Evolutionary conservation across 306 rosid species (phyloP).

Genomic region (Cicer cuneatum): DNA sequence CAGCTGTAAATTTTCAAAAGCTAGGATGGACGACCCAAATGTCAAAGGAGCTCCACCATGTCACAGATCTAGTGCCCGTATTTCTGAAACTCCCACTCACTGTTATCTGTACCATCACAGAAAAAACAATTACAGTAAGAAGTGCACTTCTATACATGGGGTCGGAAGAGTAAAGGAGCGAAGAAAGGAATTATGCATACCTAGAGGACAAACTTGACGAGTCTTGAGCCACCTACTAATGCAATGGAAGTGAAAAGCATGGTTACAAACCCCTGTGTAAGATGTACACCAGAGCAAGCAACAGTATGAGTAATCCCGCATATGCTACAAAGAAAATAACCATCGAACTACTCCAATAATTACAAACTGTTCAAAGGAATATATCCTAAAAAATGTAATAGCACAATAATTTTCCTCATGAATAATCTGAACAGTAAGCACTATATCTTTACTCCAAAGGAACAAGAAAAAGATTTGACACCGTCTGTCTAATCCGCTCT

Average conservation of each 20-base stretch:
- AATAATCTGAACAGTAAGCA: slow-evolving; percentile 8
- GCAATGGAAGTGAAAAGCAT: slow-evolving; percentile 65
- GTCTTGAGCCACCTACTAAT: slow-evolving; percentile 66
- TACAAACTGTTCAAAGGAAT: slow-evolving; percentile 6
- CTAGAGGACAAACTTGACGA: slow-evolving; percentile 75
- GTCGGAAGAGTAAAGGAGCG: slow-evolving; percentile 9
- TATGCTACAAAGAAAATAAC: slow-evolving; percentile 24
- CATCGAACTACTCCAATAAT: slow-evolving; percentile 8
- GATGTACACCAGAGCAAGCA: slow-evolving; percentile 31
- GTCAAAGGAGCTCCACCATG: slow-evolving; percentile 28
- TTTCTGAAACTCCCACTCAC: slow-evolving; percentile 98
- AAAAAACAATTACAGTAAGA: slow-evolving; percentile 30
- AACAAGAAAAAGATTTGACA: not conserved
- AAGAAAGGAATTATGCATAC: slow-evolving; percentile 48
- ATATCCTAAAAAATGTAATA: slow-evolving; percentile 4
- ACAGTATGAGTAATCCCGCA: slow-evolving; percentile 21
- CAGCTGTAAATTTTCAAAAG: slow-evolving; percentile 19
- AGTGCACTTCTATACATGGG: not conserved
- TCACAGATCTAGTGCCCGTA: slow-evolving; percentile 78
- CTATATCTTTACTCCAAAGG: not conserved
- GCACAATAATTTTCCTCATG: slow-evolving; percentile 8
- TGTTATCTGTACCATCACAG: slow-evolving; percentile 65
- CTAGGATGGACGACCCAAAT: slow-evolving; percentile 31
- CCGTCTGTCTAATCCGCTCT: not conserved
- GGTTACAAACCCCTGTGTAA: slow-evolving; percentile 61